Evolutionary conservation across 2,329 filamentous ascomycete genomes (phyloP).

Genomic region (Thermoascus crustaceus): DNA sequence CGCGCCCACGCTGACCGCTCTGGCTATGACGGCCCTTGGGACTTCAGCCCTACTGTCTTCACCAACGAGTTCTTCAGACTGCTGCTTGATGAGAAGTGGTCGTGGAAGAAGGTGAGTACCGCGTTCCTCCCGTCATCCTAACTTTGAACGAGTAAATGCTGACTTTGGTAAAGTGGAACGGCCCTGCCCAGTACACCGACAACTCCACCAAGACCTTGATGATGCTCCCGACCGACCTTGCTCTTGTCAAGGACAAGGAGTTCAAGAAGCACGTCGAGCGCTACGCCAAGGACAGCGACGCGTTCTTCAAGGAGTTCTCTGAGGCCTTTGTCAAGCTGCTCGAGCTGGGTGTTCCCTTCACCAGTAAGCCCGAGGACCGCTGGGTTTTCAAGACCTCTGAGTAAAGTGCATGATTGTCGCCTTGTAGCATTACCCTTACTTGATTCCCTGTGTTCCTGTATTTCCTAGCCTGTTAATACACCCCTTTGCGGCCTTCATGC

Average conservation of each 20-base stretch:
- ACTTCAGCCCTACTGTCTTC: slow-evolving; percentile 80
- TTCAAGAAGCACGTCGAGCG: slow-evolving; percentile 74
- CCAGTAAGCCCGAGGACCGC: slow-evolving; percentile 51
- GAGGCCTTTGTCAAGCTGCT: slow-evolving; percentile 73
- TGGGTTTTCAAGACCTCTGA: slow-evolving; percentile 57
- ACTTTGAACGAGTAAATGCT: not conserved
- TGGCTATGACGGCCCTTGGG: slow-evolving; percentile 84
- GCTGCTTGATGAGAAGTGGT: slow-evolving; percentile 86
- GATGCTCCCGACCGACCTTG: slow-evolving; percentile 95
- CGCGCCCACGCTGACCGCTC: slow-evolving; percentile 84
- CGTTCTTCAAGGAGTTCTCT: slow-evolving; percentile 90
- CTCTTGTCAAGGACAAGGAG: slow-evolving; percentile 76
- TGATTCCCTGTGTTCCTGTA: slow-evolving; percentile 1
- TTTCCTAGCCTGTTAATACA: not conserved
- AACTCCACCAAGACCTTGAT: slow-evolving; percentile 79
- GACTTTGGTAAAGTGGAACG: slow-evolving; percentile 56
- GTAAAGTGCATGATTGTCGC: slow-evolving; percentile 15
- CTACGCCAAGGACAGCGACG: slow-evolving; percentile 84
- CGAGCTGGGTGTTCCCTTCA: slow-evolving; percentile 88
- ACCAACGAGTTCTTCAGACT: slow-evolving; percentile 94
- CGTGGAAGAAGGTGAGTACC: slow-evolving; percentile 56
- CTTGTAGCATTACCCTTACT: not conserved
- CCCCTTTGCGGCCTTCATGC: not conserved
- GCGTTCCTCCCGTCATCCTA: not conserved
- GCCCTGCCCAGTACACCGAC: slow-evolving; percentile 85